These are phyloP conservation scores for Curvularia sp. DNA, from an alignment of 2,329 filamentous ascomycete genomes.

Conservation along the genomic window DNA sequence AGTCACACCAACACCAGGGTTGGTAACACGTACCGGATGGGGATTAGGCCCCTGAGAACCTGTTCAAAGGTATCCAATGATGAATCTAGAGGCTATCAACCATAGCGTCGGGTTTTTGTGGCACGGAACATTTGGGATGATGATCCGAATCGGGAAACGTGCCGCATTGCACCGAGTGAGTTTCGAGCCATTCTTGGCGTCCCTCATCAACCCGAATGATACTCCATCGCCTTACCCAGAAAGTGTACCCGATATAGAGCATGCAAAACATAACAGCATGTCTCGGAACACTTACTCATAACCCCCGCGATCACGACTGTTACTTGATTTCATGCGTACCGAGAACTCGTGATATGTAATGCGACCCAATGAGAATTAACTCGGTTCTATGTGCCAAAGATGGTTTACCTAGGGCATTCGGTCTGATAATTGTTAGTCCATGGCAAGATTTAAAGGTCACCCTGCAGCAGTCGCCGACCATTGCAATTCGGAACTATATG, in stretches of 20 bases:
- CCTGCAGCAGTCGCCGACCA: neutral
- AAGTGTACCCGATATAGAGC: neutral
- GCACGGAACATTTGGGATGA: slow-evolving; percentile 1
- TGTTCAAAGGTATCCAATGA: neutral
- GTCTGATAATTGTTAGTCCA: neutral
- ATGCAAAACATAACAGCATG: neutral
- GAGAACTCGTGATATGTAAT: neutral
- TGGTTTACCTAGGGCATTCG: too few relatives aligned
- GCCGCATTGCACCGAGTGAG: slow-evolving; percentile 3
- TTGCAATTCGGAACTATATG: neutral
- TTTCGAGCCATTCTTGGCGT: neutral
- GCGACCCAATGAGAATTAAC: neutral
- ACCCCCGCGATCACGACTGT: neutral
- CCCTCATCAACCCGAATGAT: slow-evolving; percentile 43
- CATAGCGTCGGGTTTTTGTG: neutral
- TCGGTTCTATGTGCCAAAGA: neutral
- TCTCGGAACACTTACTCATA: neutral
- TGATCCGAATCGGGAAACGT: neutral
- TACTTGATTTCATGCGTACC: neutral
- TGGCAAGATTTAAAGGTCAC: neutral
- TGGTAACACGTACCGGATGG: neutral
- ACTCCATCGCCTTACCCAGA: slow-evolving; percentile 54
- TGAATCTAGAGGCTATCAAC: neutral
- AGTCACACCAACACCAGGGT: neutral
- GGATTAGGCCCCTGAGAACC: neutral